Evolutionary conservation across 2,329 filamentous ascomycete species (phyloP).

Genomic region (Xylaria sp.): DNA sequence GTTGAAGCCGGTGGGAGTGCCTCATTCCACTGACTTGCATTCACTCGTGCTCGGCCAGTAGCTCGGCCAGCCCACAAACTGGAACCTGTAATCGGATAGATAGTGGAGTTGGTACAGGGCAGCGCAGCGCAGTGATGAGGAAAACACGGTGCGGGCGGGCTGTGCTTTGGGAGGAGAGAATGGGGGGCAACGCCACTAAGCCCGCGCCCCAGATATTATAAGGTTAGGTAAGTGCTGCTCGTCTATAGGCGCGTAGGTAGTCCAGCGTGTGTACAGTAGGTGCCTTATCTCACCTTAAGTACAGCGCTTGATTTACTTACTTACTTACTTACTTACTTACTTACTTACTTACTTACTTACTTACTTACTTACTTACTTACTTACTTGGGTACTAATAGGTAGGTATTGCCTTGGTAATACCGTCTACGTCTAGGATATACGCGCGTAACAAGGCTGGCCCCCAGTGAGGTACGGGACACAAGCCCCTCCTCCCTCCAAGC

Average conservation of each 20-base stretch:
- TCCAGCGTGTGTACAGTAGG: no score
- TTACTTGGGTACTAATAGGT: constrained; percentile 5
- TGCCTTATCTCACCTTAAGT: no score
- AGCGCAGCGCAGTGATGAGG: neutral
- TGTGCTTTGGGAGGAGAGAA: constrained; percentile 1
- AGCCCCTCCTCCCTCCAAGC: no score
- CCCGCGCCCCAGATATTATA: neutral
- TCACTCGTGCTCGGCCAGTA: neutral
- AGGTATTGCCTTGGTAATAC: no score
- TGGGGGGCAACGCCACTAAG: constrained; percentile 2
- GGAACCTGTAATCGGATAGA: neutral
- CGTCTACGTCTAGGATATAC: no score
- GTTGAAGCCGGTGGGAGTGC: constrained; percentile 19
- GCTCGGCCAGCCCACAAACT: neutral
- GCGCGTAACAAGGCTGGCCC: no score
- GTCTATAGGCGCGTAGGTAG: no score
- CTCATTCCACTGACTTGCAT: constrained; percentile 1
- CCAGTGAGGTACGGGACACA: neutral
- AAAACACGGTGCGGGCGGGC: constrained; percentile 6
- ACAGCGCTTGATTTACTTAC: no score
- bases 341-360: no score
- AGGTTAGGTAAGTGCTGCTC: neutral
- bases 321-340: no score
- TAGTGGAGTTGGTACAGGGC: constrained; percentile 2
- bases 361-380: neutral